Evolutionary conservation across 345 rosid genomes (phyloP), one percentile per base, ranked within the genome.

Genomic region (Capsella bursapastoris): DNA sequence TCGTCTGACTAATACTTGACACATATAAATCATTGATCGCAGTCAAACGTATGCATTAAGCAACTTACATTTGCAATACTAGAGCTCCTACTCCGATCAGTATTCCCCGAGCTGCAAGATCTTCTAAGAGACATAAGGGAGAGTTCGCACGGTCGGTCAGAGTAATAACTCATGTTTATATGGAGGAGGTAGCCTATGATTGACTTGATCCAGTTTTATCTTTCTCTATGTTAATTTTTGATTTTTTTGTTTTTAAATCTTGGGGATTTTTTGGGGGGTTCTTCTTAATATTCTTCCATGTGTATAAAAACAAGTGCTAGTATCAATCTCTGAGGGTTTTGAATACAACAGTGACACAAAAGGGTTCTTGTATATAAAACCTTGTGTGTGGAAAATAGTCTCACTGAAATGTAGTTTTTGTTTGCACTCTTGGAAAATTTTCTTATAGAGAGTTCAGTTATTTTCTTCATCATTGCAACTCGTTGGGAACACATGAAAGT

Each of bases 11-110:
- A 9, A 37, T 57, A 41, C 57, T 1, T n/a, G 25, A 52, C 27
- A 41, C 27, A 52, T 29, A 29, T 29, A 29, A 59, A 50, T 34
- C 63, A 25, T 53, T 6, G 9, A n/a, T 63, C 70, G 82, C 96
- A 96, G 99, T 96, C 99, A 55, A 86, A 86, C 1, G 74, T 92
- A 69, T 96, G 99, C 71, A 75, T 92, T 78, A 92, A 92, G 86
- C 99, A 96, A 84, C 89, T 96, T 56, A 87, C 95, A 15, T 92
- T 84, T 52, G 87, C 82, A 2, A 82, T 85, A 72, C 86, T 96
- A 8, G 99, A 96, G 68, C 84, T 85, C 41, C 37, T 92, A 69
- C 77, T 90, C 43, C 40, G 90, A 62, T 79, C 99, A 0, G 87
- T 92, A 35, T 90, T 96, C 85, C 99, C 99, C 0, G 99, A 96